Conservation (phyloP, 1,139 yeast species). For the Kodamaea alishanica region DNA sequence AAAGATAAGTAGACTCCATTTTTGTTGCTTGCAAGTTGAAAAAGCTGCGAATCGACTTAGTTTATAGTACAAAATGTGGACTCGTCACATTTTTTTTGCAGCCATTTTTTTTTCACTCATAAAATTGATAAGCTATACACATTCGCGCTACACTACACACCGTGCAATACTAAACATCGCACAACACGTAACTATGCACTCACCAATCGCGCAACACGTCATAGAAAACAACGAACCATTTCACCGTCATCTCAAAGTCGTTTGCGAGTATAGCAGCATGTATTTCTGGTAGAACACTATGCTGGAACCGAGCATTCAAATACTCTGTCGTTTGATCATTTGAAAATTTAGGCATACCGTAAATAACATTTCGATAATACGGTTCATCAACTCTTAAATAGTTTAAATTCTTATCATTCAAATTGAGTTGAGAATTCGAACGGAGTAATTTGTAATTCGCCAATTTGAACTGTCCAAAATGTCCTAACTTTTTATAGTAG, state of each 20-base stretch:
- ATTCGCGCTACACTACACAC: too few species aligned
- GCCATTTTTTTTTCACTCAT: too few species aligned
- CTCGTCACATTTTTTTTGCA: too few species aligned
- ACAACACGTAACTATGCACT: too few species aligned
- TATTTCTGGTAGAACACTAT: conserved; percentile 25
- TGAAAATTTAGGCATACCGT: conserved; percentile 19
- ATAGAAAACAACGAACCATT: conserved; percentile 29
- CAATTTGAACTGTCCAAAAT: conserved; percentile 55
- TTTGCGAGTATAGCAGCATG: conserved; percentile 21
- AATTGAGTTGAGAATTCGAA: conserved; percentile 37
- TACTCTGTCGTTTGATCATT: conserved; percentile 6
- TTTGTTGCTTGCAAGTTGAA: too few species aligned
- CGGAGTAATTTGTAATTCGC: conserved; percentile 52
- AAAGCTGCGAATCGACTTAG: too few species aligned
- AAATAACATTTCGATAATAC: conserved; percentile 26
- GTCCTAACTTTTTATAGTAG: conserved; percentile 51
- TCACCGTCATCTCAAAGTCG: conserved; percentile 26
- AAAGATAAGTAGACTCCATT: background rate
- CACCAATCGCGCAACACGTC: conserved; percentile 20
- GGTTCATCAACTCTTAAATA: conserved; percentile 16
- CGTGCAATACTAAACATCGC: too few species aligned
- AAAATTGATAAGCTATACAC: too few species aligned
- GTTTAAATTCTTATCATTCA: conserved; percentile 23
- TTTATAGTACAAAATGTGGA: too few species aligned
- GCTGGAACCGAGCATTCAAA: conserved; percentile 11